phyloP scores from a whole-genome alignment of 2,329 filamentous ascomycete genomes.

The Aureobasidium sp. region DNA sequence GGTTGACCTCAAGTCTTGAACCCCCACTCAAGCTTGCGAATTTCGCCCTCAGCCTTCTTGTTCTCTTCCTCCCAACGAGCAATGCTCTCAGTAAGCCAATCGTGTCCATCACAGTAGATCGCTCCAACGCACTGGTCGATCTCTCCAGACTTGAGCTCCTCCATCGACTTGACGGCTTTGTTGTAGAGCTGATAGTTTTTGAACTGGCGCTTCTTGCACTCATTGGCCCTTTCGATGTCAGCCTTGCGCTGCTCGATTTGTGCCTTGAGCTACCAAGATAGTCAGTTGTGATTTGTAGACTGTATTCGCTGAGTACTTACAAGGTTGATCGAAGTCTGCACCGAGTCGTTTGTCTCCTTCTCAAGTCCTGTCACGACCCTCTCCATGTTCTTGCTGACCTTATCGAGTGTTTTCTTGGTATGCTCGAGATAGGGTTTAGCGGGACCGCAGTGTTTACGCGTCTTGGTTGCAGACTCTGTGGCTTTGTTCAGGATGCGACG shows the following conservation, averaged over 20 bases:
- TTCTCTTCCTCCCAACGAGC: background rate
- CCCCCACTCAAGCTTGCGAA: constrained; percentile 1
- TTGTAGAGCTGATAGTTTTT: background rate
- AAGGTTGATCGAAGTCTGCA: background rate
- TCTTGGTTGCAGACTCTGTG: background rate
- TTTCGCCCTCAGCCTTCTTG: background rate
- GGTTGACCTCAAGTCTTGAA: background rate
- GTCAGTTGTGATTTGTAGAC: background rate
- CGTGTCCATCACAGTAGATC: background rate
- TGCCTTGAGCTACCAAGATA: background rate
- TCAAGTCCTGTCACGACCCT: background rate
- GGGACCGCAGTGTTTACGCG: background rate
- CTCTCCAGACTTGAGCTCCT: background rate
- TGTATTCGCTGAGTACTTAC: background rate
- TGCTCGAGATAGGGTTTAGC: background rate
- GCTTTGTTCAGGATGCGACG: background rate
- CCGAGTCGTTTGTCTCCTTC: background rate
- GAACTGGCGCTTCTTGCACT: background rate
- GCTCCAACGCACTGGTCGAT: background rate
- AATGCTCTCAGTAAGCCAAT: background rate
- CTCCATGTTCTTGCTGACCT: background rate
- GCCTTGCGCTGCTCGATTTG: background rate
- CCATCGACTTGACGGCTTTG: background rate
- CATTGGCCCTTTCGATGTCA: background rate
- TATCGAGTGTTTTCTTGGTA: background rate